Percentiles rank a stretch among this genome's conserved stretches.
Conservation (phyloP, 1,284 basidiomycete genomes). For the Fistulinella cinereoalba region DNA sequence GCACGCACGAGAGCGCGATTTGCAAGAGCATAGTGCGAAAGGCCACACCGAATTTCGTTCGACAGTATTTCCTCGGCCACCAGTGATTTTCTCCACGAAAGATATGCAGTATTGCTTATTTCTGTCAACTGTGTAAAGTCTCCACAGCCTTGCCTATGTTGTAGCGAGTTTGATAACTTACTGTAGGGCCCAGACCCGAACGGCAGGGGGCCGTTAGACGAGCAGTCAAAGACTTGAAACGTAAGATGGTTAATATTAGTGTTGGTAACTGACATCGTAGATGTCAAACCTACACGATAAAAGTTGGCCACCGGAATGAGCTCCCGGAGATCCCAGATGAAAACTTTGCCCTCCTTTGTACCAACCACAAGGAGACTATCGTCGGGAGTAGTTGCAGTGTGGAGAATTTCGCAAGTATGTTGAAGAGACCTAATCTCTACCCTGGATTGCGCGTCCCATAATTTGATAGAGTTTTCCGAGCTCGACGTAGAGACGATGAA, state of each 20-base stretch:
- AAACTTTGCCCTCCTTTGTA: constrained; percentile 6
- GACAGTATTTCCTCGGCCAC: constrained; percentile 20
- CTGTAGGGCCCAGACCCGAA: neutral
- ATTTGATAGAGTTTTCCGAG: constrained; percentile 13
- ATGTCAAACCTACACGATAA: constrained; percentile 7
- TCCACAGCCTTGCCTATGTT: neutral
- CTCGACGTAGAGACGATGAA: constrained; percentile 20
- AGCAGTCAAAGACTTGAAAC: constrained; percentile 11
- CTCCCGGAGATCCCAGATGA: constrained; percentile 15
- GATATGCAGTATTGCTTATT: constrained; percentile 12
- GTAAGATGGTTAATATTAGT: neutral
- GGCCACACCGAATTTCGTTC: constrained; percentile 4
- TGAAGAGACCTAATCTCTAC: constrained; percentile 7
- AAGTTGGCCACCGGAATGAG: constrained; percentile 8
- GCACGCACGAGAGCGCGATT: constrained; percentile 21
- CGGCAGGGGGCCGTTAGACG: neutral
- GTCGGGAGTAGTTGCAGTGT: constrained; percentile 13
- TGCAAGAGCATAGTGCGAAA: constrained; percentile 5
- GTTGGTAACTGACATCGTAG: neutral
- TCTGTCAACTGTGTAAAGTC: constrained; percentile 12
- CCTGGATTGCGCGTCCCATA: constrained; percentile 15
- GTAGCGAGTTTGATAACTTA: constrained; percentile 9
- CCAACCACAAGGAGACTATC: constrained; percentile 10
- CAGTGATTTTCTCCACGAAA: constrained; percentile 8
- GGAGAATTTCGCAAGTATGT: constrained; percentile 12